These are phyloP conservation scores for Barnettozyma sp. DNA, from an alignment of 805 yeast genomes.

Conservation along the genomic window DNA sequence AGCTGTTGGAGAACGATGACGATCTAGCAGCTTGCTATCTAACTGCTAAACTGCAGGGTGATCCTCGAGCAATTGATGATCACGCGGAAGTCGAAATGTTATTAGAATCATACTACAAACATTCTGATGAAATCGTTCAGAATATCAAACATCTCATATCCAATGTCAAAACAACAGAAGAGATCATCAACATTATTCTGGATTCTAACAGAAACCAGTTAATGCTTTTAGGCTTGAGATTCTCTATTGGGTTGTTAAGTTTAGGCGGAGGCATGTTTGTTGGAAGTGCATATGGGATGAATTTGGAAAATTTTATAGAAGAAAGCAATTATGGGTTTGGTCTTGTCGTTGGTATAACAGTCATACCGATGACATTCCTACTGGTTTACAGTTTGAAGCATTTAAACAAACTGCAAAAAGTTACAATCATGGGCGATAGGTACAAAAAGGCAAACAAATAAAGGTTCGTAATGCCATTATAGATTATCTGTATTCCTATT, in stretches of 20 bases:
- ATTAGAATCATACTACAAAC: slow-evolving; percentile 83
- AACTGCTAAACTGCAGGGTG: slow-evolving; percentile 48
- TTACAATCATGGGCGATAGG: slow-evolving; percentile 56
- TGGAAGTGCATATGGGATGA: slow-evolving; percentile 94
- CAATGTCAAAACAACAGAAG: slow-evolving; percentile 91
- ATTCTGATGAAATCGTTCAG: slow-evolving; percentile 91
- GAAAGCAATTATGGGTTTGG: slow-evolving; percentile 67
- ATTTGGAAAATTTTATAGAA: slow-evolving; percentile 85
- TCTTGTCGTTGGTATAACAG: slow-evolving; percentile 34
- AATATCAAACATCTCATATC: slow-evolving; percentile 68
- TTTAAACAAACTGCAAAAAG: slow-evolving; percentile 59
- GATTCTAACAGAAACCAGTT: slow-evolving; percentile 92
- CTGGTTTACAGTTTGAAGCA: slow-evolving; percentile 49
- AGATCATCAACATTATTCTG: slow-evolving; percentile 83
- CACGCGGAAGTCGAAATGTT: slow-evolving; percentile 87
- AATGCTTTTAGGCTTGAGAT: slow-evolving; percentile 79
- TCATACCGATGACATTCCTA: slow-evolving; percentile 40
- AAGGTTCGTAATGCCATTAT: no score
- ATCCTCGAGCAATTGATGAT: slow-evolving; percentile 46
- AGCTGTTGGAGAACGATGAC: slow-evolving; percentile 80
- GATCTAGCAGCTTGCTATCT: slow-evolving; percentile 76
- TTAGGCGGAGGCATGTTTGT: slow-evolving; percentile 74
- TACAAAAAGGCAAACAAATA: slow-evolving; percentile 10
- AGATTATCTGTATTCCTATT: no score
- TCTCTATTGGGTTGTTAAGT: slow-evolving; percentile 76